Evolutionary conservation across 2,329 filamentous ascomycete genomes (phyloP).

Genomic region (Aureobasidium sp.): DNA sequence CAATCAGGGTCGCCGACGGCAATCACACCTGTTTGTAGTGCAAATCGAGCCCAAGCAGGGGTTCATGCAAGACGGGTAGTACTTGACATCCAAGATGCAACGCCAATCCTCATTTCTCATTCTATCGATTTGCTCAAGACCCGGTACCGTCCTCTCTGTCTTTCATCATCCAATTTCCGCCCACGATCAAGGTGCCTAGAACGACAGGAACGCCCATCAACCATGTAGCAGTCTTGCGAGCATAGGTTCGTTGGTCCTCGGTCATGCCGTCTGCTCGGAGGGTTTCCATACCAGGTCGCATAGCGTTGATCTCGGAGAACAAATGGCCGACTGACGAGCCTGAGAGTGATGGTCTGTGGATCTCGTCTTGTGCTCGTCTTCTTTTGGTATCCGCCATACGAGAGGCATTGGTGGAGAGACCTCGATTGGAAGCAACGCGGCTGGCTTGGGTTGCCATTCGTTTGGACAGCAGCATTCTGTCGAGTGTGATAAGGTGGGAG

Average conservation of each 20-base stretch:
- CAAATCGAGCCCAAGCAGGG: neutral
- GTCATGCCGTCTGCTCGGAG: slow-evolving; percentile 20
- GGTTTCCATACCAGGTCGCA: slow-evolving; percentile 23
- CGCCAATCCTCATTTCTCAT: neutral
- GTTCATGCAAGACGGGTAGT: neutral
- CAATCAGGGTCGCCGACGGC: neutral
- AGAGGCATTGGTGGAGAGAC: neutral
- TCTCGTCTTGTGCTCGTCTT: neutral
- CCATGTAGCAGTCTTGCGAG: slow-evolving; percentile 17
- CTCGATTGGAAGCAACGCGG: neutral
- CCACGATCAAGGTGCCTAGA: slow-evolving; percentile 16
- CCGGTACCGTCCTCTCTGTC: neutral
- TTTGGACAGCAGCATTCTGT: neutral
- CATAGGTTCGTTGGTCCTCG: slow-evolving; percentile 20
- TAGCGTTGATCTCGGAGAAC: slow-evolving; percentile 22
- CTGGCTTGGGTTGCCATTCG: neutral
- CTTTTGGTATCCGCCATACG: neutral
- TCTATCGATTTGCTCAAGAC: neutral
- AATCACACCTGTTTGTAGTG: neutral
- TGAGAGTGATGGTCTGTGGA: slow-evolving; percentile 22
- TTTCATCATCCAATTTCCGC: slow-evolving; percentile 1
- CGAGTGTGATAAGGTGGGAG: too few species aligned
- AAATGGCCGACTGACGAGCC: slow-evolving; percentile 23
- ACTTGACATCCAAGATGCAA: neutral
- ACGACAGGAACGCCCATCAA: slow-evolving; percentile 18